Evolutionary conservation across 257 asterid species (phyloP).

Genomic region (Buddleja alternifolia): DNA sequence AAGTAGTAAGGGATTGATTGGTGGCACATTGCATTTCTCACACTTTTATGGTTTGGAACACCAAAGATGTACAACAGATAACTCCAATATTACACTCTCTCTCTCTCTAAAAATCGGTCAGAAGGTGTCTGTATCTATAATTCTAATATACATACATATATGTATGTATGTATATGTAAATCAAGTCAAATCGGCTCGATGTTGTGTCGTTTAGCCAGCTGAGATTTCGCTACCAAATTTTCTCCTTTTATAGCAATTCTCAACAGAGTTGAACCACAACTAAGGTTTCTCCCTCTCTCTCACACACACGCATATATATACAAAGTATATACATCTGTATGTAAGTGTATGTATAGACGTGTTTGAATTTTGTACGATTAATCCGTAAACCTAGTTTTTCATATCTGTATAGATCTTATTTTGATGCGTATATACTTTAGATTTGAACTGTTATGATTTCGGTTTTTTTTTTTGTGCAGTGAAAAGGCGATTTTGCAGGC

Average conservation of each 20-base stretch:
- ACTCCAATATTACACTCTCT: background rate
- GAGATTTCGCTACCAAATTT: conserved; percentile 37
- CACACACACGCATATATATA: background rate
- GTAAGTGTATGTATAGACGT: background rate
- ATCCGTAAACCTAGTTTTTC: conserved; percentile 13
- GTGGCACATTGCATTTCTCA: conserved; percentile 10
- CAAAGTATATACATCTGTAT: conserved; percentile 25
- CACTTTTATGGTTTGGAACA: background rate
- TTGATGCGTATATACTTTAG: conserved; percentile 1
- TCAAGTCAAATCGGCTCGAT: conserved; percentile 40
- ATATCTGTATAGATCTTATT: conserved; percentile 27
- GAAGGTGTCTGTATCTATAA: conserved; percentile 27
- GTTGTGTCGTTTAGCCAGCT: conserved; percentile 44
- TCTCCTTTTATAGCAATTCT: conserved; percentile 5
- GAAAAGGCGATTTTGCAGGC: conserved; percentile 27
- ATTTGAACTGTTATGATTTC: conserved; percentile 27
- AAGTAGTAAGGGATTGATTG: conserved; percentile 2
- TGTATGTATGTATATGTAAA: conserved; percentile 3
- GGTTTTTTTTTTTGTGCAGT: conserved; percentile 24
- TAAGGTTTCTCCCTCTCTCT: conserved; percentile 26
- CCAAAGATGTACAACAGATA: conserved; percentile 8
- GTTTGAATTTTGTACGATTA: background rate
- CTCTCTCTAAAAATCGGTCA: conserved; percentile 28
- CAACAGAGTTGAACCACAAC: conserved; percentile 20
- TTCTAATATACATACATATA: background rate